Evolutionary conservation across 129 eudicot genomes (phyloP).

Genomic region (Ambrosia trifida): DNA sequence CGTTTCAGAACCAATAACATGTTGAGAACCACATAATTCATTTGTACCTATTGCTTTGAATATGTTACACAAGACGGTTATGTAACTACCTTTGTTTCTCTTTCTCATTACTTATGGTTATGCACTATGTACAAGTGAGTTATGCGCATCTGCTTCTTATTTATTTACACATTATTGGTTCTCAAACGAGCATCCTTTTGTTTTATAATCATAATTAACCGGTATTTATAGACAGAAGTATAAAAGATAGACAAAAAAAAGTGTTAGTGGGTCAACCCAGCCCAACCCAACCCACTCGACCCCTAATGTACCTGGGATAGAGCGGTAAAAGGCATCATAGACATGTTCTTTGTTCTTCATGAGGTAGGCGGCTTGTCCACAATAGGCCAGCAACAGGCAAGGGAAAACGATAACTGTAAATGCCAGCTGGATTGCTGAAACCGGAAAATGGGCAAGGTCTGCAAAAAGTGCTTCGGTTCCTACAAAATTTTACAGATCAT

Average conservation of each 20-base stretch:
- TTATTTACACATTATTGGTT: too few relatives aligned
- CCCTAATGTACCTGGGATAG: constrained; percentile 64
- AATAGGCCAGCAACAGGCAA: constrained; percentile 81
- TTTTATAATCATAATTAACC: too few relatives aligned
- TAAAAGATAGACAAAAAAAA: not conserved
- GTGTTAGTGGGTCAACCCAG: not conserved
- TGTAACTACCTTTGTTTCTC: too few relatives aligned
- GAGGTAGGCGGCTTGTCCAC: constrained; percentile 32
- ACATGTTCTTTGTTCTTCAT: constrained; percentile 65
- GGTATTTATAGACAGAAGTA: not conserved
- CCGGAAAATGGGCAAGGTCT: constrained; percentile 81
- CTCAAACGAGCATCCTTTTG: not conserved
- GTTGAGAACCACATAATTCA: too few relatives aligned
- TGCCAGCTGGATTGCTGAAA: constrained; percentile 78
- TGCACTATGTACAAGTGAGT: too few relatives aligned
- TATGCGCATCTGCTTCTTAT: too few relatives aligned
- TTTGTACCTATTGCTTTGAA: too few relatives aligned
- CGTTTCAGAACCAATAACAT: too few relatives aligned
- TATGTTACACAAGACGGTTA: too few relatives aligned
- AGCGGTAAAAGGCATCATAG: constrained; percentile 71
- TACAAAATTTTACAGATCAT: constrained; percentile 27
- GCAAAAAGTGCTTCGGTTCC: constrained; percentile 93
- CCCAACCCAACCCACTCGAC: not conserved
- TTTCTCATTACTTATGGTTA: too few relatives aligned
- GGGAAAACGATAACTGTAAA: constrained; percentile 79